Conservation (phyloP, 2,329 filamentous ascomycete species). For the Nemania abortiva region DNA sequence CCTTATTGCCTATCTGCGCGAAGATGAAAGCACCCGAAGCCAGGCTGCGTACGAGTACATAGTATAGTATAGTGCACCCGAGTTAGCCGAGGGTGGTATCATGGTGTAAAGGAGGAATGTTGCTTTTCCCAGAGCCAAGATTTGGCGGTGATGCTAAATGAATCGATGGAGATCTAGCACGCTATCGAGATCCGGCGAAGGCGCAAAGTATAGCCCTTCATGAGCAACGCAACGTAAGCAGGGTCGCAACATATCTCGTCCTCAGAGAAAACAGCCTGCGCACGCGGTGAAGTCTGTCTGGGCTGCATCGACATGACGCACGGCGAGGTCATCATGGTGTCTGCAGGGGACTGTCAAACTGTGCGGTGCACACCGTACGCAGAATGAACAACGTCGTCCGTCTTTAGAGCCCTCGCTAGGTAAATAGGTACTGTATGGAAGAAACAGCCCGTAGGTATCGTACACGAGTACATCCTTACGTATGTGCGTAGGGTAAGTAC, state of each 20-base stretch:
- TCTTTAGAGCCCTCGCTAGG: neutral
- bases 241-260: constrained; percentile 22
- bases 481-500: neutral
- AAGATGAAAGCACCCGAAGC: neutral
- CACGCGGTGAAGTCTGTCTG: constrained; percentile 44
- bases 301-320: constrained; percentile 42
- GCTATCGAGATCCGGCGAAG: constrained; percentile 27
- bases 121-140: constrained; percentile 35
- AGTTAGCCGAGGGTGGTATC: constrained; percentile 30
- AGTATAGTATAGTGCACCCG: constrained; percentile 20
- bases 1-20: neutral
- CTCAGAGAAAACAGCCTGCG: constrained; percentile 11
- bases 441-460: neutral
- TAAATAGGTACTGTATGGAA: constrained; percentile 12
- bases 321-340: constrained; percentile 41
- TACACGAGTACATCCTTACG: neutral
- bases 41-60: constrained; percentile 2
- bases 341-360: constrained; percentile 33
- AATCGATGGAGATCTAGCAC: constrained; percentile 17
- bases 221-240: constrained; percentile 22
- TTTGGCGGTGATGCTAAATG: constrained; percentile 27
- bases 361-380: constrained; percentile 31
- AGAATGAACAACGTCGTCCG: constrained; percentile 26
- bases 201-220: constrained; percentile 36
- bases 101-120: constrained; percentile 8